Conservation (phyloP, 192 early-diverging fungal species). For the Linderina pennispora region DNA sequence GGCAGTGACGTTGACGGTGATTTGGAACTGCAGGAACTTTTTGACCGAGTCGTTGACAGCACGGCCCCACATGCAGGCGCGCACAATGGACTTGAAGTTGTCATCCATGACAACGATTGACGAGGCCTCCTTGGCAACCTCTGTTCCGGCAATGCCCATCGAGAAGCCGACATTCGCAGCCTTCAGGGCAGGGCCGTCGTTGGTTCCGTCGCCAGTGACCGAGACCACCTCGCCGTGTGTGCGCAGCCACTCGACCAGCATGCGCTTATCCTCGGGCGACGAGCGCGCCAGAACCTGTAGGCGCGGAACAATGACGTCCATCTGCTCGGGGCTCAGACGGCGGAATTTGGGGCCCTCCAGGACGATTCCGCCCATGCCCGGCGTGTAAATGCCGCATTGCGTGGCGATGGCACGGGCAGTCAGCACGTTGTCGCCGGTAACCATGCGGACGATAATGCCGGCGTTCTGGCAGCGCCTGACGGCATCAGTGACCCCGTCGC, state of each 20-base stretch:
- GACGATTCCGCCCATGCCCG: constrained; percentile 70
- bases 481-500: constrained; percentile 89
- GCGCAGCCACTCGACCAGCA: constrained; percentile 84
- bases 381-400: constrained; percentile 86
- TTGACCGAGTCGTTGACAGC: constrained; percentile 94
- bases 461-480: constrained; percentile 85
- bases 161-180: constrained; percentile 95
- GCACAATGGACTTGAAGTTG: constrained; percentile 96
- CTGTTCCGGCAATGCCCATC: constrained; percentile 99
- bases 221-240: constrained; percentile 92
- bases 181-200: constrained; percentile 94
- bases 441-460: constrained; percentile 96
- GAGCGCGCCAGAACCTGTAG: constrained; percentile 93
- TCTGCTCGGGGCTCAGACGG: constrained; percentile 70
- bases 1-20: constrained; percentile 95
- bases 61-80: constrained; percentile 96
- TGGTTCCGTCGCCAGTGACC: constrained; percentile 99
- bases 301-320: constrained; percentile 86
- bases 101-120: constrained; percentile 97
- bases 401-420: constrained; percentile 94
- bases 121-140: constrained; percentile 99
- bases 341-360: constrained; percentile 97
- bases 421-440: constrained; percentile 93
- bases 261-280: constrained; percentile 93
- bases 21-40: constrained; percentile 98